A percentile compares a stretch with the other conserved stretches of the same genome.
Evolutionary conservation across 1,139 yeast genomes (phyloP).

Genomic region (Wickerhamiella infanticola): DNA sequence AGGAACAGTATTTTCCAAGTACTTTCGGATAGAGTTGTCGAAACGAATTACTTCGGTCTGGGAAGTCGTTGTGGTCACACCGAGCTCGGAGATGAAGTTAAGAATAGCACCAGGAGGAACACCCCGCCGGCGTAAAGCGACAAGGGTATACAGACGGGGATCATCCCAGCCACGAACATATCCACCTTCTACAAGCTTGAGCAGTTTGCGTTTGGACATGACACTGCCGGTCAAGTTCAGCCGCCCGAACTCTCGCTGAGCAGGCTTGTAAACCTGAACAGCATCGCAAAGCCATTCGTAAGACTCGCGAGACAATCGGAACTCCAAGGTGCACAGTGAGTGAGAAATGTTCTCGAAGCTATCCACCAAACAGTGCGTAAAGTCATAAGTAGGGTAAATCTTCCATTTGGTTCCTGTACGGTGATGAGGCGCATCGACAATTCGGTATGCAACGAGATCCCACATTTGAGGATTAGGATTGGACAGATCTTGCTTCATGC

Average conservation of each 20-base stretch:
- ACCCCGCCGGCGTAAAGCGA: slow-evolving; percentile 92
- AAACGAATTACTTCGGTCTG: slow-evolving; percentile 83
- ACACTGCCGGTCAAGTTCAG: slow-evolving; percentile 89
- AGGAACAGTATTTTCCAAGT: slow-evolving; percentile 82
- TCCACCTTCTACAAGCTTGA: slow-evolving; percentile 68
- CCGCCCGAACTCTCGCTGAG: slow-evolving; percentile 97
- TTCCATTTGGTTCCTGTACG: slow-evolving; percentile 96
- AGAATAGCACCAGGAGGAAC: slow-evolving; percentile 98
- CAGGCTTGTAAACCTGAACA: slow-evolving; percentile 89
- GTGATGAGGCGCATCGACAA: slow-evolving; percentile 80
- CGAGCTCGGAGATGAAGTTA: slow-evolving; percentile 83
- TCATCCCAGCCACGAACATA: slow-evolving; percentile 96
- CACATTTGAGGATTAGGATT: slow-evolving; percentile 98
- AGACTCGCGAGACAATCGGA: slow-evolving; percentile 78
- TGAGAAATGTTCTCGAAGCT: slow-evolving; percentile 91
- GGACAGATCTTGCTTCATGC: slow-evolving; percentile 91
- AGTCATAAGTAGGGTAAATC: slow-evolving; percentile 95
- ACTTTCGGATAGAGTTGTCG: slow-evolving; percentile 76
- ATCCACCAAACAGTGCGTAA: slow-evolving; percentile 98
- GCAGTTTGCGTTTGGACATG: slow-evolving; percentile 88
- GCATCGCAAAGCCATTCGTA: slow-evolving; percentile 98
- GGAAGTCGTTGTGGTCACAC: slow-evolving; percentile 88
- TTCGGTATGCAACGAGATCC: slow-evolving; percentile 98
- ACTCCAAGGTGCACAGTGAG: slow-evolving; percentile 90
- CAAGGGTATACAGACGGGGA: slow-evolving; percentile 89